Conservation (phyloP, 2,329 filamentous ascomycete species). For the Geosmithia putterillii region DNA sequence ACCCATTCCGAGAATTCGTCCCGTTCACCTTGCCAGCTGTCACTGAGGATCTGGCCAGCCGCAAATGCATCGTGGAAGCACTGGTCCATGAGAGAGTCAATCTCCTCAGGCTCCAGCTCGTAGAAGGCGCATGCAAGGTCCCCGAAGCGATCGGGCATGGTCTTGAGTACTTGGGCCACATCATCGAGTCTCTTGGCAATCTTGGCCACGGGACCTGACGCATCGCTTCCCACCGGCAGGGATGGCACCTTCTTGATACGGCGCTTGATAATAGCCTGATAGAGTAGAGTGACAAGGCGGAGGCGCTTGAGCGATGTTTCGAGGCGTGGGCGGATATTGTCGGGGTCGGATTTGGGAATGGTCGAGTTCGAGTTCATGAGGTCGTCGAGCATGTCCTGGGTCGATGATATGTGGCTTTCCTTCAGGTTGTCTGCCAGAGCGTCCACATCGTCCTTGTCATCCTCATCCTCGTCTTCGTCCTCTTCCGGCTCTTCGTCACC, state of each 20-base stretch:
- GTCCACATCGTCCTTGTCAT: slow-evolving; percentile 23
- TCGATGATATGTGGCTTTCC: slow-evolving; percentile 17
- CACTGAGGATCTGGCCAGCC: slow-evolving; percentile 40
- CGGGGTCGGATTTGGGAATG: slow-evolving; percentile 52
- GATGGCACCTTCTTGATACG: slow-evolving; percentile 47
- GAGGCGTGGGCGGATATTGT: slow-evolving; percentile 52
- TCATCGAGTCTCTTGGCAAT: slow-evolving; percentile 37
- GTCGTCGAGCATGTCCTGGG: slow-evolving; percentile 52
- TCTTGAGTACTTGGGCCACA: slow-evolving; percentile 40
- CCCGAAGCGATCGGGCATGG: slow-evolving; percentile 55
- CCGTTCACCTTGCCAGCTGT: slow-evolving; percentile 49
- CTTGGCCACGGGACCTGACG: not conserved
- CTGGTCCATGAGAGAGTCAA: slow-evolving; percentile 44
- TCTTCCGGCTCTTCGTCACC: slow-evolving; percentile 57
- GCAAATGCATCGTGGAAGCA: slow-evolving; percentile 48
- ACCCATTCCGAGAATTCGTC: slow-evolving; percentile 76
- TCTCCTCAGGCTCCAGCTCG: slow-evolving; percentile 45
- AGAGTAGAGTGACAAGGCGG: slow-evolving; percentile 56
- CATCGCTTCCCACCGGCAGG: slow-evolving; percentile 20
- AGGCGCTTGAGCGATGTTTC: slow-evolving; percentile 52
- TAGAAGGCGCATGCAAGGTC: slow-evolving; percentile 65
- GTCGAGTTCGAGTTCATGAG: slow-evolving; percentile 50
- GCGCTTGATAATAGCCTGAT: slow-evolving; percentile 57
- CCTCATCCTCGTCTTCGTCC: slow-evolving; percentile 40
- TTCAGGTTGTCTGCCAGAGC: slow-evolving; percentile 13